Evolutionary conservation across 2,329 filamentous ascomycete species (phyloP).

Genomic region (Talaromyces marneffei): DNA sequence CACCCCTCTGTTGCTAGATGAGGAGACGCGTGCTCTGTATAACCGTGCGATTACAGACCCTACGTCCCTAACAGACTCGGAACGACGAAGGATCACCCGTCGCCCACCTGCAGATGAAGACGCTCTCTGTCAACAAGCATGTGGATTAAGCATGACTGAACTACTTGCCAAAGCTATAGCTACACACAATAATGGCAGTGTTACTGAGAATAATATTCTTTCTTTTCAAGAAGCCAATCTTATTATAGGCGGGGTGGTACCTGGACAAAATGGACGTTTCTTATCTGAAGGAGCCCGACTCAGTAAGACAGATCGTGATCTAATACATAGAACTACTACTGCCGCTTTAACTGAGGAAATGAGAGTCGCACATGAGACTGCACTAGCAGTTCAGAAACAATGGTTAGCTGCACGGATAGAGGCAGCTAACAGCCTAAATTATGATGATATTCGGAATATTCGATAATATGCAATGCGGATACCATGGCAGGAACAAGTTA

Average conservation of each 20-base stretch:
- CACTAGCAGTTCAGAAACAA: neutral
- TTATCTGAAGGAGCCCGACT: neutral
- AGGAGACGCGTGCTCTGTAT: slow-evolving; percentile 17
- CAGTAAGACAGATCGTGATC: neutral
- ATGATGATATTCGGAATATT: neutral
- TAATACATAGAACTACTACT: neutral
- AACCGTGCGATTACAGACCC: slow-evolving; percentile 16
- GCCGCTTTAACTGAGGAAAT: neutral
- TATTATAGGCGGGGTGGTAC: neutral
- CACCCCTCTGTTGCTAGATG: slow-evolving; percentile 15
- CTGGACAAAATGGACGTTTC: neutral
- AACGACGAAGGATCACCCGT: slow-evolving; percentile 15
- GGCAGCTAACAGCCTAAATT: neutral
- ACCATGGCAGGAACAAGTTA: neutral
- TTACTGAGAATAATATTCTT: neutral
- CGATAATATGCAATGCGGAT: neutral
- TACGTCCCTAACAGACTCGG: slow-evolving; percentile 17
- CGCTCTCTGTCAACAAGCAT: slow-evolving; percentile 15
- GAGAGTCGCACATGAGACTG: neutral
- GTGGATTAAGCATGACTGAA: slow-evolving; percentile 14
- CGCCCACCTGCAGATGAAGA: slow-evolving; percentile 14
- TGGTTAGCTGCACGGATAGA: neutral
- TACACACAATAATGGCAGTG: neutral
- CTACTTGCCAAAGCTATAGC: slow-evolving; percentile 15
- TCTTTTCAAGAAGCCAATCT: neutral